Evolutionary conservation across 2,329 filamentous ascomycete species (phyloP), one percentile per base, ranked within the genome.

Genomic region (Fusarium nisikadoi): DNA sequence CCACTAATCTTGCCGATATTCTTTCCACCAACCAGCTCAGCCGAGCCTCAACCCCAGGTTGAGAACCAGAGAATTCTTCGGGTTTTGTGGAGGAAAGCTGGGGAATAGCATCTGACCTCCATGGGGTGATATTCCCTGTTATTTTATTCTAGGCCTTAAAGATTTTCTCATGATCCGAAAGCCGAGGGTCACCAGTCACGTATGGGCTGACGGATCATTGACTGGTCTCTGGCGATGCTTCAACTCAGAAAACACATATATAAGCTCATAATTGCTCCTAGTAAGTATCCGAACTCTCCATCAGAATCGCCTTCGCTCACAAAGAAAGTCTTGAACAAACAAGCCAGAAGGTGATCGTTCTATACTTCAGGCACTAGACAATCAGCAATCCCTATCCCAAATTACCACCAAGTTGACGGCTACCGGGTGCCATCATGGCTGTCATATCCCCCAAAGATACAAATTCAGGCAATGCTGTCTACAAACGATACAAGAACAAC

Each of bases 31-130:
- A 58, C 53, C 14, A 45, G 6, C 2, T 31, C 4, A 9, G 3
- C 6, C 35, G 8, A 23, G 33, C 36, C 10, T 17, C 36, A 23
- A 56, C 59, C 63, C 43, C 57, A 27, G 39, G 10, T 41, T 62
- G 17, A 19, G 33, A 68, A 38, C 33, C 14, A 49, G 53, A 42
- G 54, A 68, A 61, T 50, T 46, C 58, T 42, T 42, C 27, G 31
- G 35, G 16, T 45, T 46, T 46, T 63, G 57, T 67, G 65, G 65
- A 67, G 57, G 47, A 56, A 52, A 55, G 16, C 64, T 33, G 65
- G 64, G 65, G 56, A 65, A 52, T 14, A 38, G 39, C 63, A 54
- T 42, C 47, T 68, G 56, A 68, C 35, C 65, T 68, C 65, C 65
- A 56, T 68, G 56, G 65, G 65, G 63, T 68, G 63, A 68, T 31